Percentiles rank a stretch among this genome's conserved stretches.
These are phyloP conservation scores for Epichloe hybrida DNA, from an alignment of 2,329 filamentous ascomycete species.

Conservation along the genomic window DNA sequence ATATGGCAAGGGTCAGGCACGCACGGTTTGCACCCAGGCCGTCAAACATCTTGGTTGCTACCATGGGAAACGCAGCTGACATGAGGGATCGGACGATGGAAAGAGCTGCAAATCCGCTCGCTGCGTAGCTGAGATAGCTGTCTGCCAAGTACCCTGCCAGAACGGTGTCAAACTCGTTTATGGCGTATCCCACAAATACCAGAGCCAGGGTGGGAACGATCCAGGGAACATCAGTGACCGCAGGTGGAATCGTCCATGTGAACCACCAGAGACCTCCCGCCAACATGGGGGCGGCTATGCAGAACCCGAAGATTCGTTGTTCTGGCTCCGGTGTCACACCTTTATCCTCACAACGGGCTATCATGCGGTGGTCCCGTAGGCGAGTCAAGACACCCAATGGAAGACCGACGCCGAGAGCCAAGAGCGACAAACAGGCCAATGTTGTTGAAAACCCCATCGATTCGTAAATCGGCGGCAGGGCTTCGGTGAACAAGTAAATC, in stretches of 20 bases:
- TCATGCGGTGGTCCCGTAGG: background rate
- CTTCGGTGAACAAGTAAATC: background rate
- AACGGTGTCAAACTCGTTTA: background rate
- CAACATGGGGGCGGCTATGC: background rate
- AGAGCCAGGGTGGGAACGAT: background rate
- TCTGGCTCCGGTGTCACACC: background rate
- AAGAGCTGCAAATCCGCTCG: background rate
- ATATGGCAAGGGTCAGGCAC: background rate
- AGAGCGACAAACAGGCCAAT: background rate
- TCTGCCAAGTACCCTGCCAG: background rate
- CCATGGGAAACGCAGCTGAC: background rate
- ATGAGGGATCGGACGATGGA: background rate
- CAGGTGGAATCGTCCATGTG: background rate
- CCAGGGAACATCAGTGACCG: background rate
- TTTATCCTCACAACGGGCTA: background rate
- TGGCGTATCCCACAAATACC: background rate
- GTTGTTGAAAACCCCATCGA: background rate
- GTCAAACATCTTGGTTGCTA: background rate
- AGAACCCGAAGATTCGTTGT: background rate
- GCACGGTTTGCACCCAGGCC: background rate
- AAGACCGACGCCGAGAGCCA: background rate
- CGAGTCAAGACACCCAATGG: background rate
- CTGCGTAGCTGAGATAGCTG: background rate
- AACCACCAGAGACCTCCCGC: background rate
- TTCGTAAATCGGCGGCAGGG: background rate